Percentiles rank a stretch among this genome's conserved stretches.
These are phyloP conservation scores for Viola odorata DNA, from an alignment of 345 rosid genomes.

Conservation along the genomic window DNA sequence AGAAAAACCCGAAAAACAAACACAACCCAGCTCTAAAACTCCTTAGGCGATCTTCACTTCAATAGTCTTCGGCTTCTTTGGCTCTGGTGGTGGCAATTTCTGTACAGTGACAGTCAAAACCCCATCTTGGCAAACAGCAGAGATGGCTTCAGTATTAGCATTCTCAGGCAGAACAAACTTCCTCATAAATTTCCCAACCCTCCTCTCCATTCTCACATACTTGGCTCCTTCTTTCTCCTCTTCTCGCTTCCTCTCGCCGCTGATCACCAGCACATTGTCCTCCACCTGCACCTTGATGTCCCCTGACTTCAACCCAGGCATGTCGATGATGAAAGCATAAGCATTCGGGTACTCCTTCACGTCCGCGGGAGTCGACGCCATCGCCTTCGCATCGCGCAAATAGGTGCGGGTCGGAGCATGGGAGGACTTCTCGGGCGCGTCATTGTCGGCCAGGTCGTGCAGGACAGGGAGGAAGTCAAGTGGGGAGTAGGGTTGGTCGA, in stretches of 20 bases:
- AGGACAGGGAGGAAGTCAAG: conserved; percentile 29
- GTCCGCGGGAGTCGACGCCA: conserved; percentile 85
- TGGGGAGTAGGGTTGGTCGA: conserved; percentile 25
- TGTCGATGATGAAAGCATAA: conserved; percentile 59
- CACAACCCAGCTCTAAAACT: background rate
- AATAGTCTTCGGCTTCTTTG: conserved; percentile 63
- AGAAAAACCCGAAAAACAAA: too few relatives aligned
- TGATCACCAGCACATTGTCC: conserved; percentile 54
- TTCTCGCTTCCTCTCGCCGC: conserved; percentile 56
- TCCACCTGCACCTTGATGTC: conserved; percentile 76
- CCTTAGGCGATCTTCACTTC: conserved; percentile 62
- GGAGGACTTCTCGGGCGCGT: conserved; percentile 20
- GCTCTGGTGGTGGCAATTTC: conserved; percentile 83
- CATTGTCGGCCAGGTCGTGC: conserved; percentile 57
- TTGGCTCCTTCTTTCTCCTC: conserved; percentile 51
- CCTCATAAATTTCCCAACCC: conserved; percentile 72
- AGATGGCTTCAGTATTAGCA: conserved; percentile 48
- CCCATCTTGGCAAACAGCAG: conserved; percentile 69
- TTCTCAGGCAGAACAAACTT: conserved; percentile 67
- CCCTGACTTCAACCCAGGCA: conserved; percentile 69
- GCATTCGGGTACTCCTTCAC: conserved; percentile 50
- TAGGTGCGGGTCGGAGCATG: conserved; percentile 51
- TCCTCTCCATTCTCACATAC: conserved; percentile 77
- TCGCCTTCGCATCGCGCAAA: conserved; percentile 63
- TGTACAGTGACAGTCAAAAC: conserved; percentile 65